Evolutionary conservation across 176 grass and related monocot genomes (phyloP).

Genomic region (Eragrostis curvula): DNA sequence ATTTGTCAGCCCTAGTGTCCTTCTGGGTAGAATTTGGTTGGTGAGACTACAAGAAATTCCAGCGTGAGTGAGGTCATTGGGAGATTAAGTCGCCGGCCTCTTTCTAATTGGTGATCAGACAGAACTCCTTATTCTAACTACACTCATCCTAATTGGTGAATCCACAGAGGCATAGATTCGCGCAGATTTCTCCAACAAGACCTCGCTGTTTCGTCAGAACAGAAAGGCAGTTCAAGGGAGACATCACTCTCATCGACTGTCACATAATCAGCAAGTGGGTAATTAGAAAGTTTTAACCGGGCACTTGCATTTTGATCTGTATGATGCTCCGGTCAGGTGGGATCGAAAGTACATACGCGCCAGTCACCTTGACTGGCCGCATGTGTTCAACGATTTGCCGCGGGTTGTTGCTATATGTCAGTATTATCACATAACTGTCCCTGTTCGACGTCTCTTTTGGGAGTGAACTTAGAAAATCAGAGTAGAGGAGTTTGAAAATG

Average conservation of each 20-base stretch:
- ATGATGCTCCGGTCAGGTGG: neutral
- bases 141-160: neutral
- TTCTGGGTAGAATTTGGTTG: neutral
- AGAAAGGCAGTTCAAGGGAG: constrained; percentile 24
- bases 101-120: neutral
- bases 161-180: constrained; percentile 15
- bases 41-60: neutral
- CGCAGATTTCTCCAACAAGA: constrained; percentile 2
- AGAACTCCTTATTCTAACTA: neutral
- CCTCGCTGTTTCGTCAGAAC: constrained; percentile 17
- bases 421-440: constrained; percentile 5
- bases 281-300: neutral
- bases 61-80: neutral
- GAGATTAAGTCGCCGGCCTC: neutral
- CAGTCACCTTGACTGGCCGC: constrained; percentile 15
- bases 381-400: neutral
- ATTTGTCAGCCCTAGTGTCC: too few relatives aligned
- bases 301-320: constrained; percentile 11
- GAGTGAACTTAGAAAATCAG: constrained; percentile 34
- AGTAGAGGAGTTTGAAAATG: constrained; percentile 8
- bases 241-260: constrained; percentile 38
- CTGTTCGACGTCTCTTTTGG: constrained; percentile 47
- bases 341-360: constrained; percentile 11
- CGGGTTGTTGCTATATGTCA: neutral
- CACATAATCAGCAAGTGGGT: constrained; percentile 18